Evolutionary conservation across 2,329 filamentous ascomycete species (phyloP).

Genomic region (Dryadomyces quercus-mongolicae): DNA sequence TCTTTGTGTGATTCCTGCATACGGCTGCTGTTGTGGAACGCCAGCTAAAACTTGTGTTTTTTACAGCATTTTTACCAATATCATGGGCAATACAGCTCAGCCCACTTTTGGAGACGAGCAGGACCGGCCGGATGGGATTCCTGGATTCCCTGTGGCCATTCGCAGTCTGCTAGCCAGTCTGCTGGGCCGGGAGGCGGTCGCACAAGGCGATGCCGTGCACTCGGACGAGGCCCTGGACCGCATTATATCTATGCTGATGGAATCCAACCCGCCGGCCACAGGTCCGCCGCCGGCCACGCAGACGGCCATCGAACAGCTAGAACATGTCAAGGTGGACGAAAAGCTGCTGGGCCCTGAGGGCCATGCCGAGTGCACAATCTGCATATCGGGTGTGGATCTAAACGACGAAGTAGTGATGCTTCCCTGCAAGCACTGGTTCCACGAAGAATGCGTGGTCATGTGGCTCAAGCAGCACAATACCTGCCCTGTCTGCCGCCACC

Average conservation of each 20-base stretch:
- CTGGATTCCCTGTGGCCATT: conserved; percentile 26
- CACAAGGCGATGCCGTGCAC: conserved; percentile 72
- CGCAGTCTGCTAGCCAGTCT: conserved; percentile 40
- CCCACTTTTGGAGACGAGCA: conserved; percentile 16
- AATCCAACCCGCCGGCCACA: conserved; percentile 62
- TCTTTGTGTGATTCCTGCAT: neutral
- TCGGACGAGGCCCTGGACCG: conserved; percentile 83
- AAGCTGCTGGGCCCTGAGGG: conserved; percentile 54
- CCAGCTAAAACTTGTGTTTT: neutral
- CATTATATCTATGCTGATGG: conserved; percentile 80
- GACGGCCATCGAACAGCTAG: conserved; percentile 59
- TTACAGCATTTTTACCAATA: conserved; percentile 32
- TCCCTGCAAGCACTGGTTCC: conserved; percentile 91
- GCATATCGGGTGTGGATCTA: conserved; percentile 71
- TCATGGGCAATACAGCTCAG: conserved; percentile 24
- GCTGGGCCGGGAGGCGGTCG: conserved; percentile 37
- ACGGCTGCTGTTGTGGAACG: no score
- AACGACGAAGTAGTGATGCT: conserved; percentile 65
- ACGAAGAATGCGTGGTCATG: conserved; percentile 64
- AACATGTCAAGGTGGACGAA: conserved; percentile 56
- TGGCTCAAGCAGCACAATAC: conserved; percentile 91
- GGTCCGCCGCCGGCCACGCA: conserved; percentile 73
- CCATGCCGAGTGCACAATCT: conserved; percentile 84
- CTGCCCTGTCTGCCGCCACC: conserved; percentile 67
- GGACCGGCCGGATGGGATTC: conserved; percentile 10